These are phyloP conservation scores for Fusarium mundagurra DNA, from an alignment of 2,329 filamentous ascomycete genomes.

Conservation along the genomic window DNA sequence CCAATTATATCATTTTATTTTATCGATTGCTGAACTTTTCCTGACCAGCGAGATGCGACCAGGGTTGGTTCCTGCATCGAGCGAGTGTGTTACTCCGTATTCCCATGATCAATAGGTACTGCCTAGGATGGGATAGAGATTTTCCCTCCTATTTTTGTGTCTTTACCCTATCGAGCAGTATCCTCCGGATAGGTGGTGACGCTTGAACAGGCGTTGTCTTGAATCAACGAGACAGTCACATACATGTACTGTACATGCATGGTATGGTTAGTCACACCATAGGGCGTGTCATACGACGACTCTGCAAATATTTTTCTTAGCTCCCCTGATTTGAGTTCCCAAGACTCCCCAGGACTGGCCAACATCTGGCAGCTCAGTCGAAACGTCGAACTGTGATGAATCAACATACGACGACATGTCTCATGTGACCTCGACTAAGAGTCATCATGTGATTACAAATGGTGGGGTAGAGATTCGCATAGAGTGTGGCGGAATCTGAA, in stretches of 20 bases:
- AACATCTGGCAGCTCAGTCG: slow-evolving; percentile 12
- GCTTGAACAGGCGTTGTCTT: slow-evolving; percentile 14
- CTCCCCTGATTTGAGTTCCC: slow-evolving; percentile 2
- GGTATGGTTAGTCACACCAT: slow-evolving; percentile 38
- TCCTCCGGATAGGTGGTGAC: slow-evolving; percentile 6
- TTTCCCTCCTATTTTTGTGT: slow-evolving; percentile 2
- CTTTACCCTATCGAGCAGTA: slow-evolving; percentile 18
- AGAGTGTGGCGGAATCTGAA: slow-evolving; percentile 41
- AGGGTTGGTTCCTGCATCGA: slow-evolving; percentile 30
- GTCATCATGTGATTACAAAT: slow-evolving; percentile 40
- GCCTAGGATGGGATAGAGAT: slow-evolving; percentile 9
- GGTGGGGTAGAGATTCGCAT: slow-evolving; percentile 15
- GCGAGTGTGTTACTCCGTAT: slow-evolving; percentile 3
- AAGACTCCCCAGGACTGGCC: neutral
- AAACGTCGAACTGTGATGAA: slow-evolving; percentile 1
- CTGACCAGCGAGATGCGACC: slow-evolving; percentile 9
- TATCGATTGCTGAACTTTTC: slow-evolving; percentile 2
- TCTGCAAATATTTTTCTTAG: slow-evolving; percentile 11
- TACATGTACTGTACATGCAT: slow-evolving; percentile 4
- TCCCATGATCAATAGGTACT: neutral
- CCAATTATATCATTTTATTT: slow-evolving; percentile 22
- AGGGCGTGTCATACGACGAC: slow-evolving; percentile 36
- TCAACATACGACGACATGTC: slow-evolving; percentile 28
- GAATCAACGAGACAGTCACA: slow-evolving; percentile 5
- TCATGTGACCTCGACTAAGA: slow-evolving; percentile 28